Conservation (phyloP, 768 basidiomycete species). For the Amanita pseudoporphyria region DNA sequence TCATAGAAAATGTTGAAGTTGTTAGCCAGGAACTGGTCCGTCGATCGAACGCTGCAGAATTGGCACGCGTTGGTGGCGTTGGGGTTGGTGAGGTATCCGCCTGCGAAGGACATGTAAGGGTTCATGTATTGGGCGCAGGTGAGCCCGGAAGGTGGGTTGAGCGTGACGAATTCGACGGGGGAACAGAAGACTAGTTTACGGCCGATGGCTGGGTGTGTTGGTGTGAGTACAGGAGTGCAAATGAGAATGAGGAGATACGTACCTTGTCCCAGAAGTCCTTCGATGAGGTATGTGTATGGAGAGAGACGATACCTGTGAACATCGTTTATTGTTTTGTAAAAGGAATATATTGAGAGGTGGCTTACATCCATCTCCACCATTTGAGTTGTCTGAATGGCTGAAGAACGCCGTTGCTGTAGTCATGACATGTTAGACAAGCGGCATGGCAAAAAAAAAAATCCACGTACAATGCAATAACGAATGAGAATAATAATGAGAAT, state of each 20-base stretch:
- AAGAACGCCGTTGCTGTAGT: constrained; percentile 43
- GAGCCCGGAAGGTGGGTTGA: constrained; percentile 43
- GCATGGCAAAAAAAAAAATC: background rate
- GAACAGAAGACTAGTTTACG: constrained; percentile 37
- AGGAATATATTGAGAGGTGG: background rate
- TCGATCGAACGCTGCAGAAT: constrained; percentile 47
- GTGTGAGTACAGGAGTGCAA: background rate
- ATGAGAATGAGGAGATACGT: too few species aligned
- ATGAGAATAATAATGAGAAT: constrained; percentile 44
- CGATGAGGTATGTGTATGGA: constrained; percentile 49
- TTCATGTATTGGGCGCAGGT: constrained; percentile 46
- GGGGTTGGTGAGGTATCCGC: constrained; percentile 52
- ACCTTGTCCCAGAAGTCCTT: constrained; percentile 26
- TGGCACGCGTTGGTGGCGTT: constrained; percentile 38
- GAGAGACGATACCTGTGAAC: constrained; percentile 28
- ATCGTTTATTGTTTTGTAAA: too few species aligned
- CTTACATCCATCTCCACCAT: constrained; percentile 63
- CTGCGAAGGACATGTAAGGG: constrained; percentile 37
- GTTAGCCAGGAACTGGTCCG: constrained; percentile 46
- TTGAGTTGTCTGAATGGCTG: constrained; percentile 50
- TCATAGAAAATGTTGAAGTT: constrained; percentile 49
- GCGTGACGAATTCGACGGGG: constrained; percentile 36
- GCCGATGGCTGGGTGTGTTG: constrained; percentile 35
- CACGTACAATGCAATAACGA: constrained; percentile 46
- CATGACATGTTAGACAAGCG: background rate